Evolutionary conservation across 768 basidiomycete species (phyloP), one percentile per base, ranked within the genome.

Genomic region (Boletus sp.): DNA sequence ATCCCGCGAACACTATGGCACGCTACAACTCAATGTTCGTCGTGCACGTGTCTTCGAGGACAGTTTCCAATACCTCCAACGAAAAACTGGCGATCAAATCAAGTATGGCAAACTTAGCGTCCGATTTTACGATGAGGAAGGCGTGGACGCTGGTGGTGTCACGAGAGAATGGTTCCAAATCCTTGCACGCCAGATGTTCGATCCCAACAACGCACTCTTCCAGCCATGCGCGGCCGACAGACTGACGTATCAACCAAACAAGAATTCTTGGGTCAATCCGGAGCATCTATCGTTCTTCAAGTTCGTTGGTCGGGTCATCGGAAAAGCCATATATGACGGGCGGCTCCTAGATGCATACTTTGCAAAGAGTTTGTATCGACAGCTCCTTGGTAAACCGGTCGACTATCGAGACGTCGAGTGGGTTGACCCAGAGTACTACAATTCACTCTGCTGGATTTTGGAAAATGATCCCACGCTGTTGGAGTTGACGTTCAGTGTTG

Each of bases 111-210:
- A 99, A 70, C 84, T 99, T 52, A 97, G 88, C 66, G 86, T 98
- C 54, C 87, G 94, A 48, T 99, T 97, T 75, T 92, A 93, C 64
- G 89, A 93, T 52, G 97, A 99, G 66, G 97, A 98, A 66, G 97
- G 97, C 48, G 93, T 99, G 21, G 97, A 99, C 68, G 97, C 97
- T 0, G 97, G 97, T 21, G 97, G 97, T 61, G 92, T 99, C 34
- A 97, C 97, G 8, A 82, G 96, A 55, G 95, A 98, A 74, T 98
- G 95, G 94, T 98, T 95, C 85, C 91, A 94, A 64, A 96, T 97
- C 48, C 84, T 99, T 17, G 95, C 97, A 1, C 83, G 94, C 47
- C 94, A 97, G 70, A 99, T 99, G 89, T 99, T 99, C 74, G 93
- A 99, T 70, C 96, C 97, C 25, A 93, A 96, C 74, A 97, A 97